Evolutionary conservation across 208 protist species (phyloP).

Genomic region (Plasmodiophora brassicae): DNA sequence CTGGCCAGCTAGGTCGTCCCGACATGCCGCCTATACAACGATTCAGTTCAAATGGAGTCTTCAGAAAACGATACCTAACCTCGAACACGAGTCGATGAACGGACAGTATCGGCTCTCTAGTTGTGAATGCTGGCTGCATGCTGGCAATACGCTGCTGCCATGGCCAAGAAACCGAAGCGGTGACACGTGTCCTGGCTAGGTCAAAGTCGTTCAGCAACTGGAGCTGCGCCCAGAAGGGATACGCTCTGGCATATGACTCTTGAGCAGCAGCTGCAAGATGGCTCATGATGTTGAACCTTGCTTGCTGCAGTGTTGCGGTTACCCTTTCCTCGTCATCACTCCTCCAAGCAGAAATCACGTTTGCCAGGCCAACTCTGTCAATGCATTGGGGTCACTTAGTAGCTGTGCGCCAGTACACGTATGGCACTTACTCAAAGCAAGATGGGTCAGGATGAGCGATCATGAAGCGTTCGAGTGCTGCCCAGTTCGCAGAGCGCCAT

Average conservation of each 20-base stretch:
- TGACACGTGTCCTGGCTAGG: background rate
- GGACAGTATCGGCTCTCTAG: background rate
- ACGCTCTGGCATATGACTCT: conserved; percentile 6
- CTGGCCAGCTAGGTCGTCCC: background rate
- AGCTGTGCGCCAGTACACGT: too few species aligned
- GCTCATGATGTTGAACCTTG: background rate
- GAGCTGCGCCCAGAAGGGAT: conserved; percentile 9
- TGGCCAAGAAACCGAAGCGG: background rate
- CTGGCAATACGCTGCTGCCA: background rate
- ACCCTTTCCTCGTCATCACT: background rate
- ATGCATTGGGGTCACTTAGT: too few species aligned
- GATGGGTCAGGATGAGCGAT: background rate
- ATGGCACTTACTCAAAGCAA: too few species aligned
- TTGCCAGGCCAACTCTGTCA: background rate
- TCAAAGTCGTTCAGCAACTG: background rate
- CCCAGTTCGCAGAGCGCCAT: background rate
- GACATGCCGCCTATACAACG: too few species aligned
- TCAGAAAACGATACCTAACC: too few species aligned
- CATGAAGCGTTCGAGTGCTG: background rate
- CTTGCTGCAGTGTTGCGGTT: background rate
- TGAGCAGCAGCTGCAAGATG: background rate
- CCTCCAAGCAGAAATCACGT: background rate
- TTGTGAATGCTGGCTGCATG: background rate
- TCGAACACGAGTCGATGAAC: background rate
- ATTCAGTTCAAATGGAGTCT: too few species aligned